These are phyloP conservation scores for Citrullus mucosospermus DNA, from an alignment of 306 rosid species.

Conservation along the genomic window DNA sequence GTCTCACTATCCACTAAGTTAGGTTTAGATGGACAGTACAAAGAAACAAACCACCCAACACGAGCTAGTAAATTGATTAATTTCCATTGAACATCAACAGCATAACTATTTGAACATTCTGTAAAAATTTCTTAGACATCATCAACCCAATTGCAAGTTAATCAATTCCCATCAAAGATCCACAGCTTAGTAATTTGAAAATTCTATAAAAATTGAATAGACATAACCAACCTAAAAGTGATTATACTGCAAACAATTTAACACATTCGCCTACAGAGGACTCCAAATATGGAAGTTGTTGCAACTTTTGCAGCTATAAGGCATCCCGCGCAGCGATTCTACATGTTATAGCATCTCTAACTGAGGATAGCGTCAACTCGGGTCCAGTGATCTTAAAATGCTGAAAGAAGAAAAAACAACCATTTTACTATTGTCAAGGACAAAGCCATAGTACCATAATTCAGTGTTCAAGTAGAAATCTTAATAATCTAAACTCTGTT, in stretches of 20 bases:
- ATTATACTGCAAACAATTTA: not conserved
- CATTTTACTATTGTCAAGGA: not conserved
- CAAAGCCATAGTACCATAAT: not conserved
- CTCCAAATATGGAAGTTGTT: not conserved
- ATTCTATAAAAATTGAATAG: not conserved
- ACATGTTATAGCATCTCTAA: slow-evolving; percentile 65
- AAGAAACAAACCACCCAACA: not conserved
- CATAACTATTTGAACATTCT: not conserved
- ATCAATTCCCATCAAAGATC: not conserved
- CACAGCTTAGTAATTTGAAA: not conserved
- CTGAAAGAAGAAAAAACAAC: slow-evolving; percentile 27
- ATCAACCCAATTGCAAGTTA: not conserved
- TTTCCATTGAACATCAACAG: not conserved
- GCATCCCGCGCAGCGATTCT: slow-evolving; percentile 78
- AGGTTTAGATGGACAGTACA: not conserved
- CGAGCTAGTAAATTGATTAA: not conserved
- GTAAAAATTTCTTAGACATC: not conserved
- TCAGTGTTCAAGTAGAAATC: not conserved
- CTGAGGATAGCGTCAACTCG: slow-evolving; percentile 66
- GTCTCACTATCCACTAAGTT: no score
- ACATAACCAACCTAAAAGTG: not conserved
- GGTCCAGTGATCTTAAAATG: slow-evolving; percentile 57
- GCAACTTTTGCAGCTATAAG: slow-evolving; percentile 28
- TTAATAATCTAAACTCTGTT: not conserved
- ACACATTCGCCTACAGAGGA: not conserved